These are phyloP conservation scores for Dendrobium catenatum DNA, from an alignment of 106 monocot species.

Conservation along the genomic window DNA sequence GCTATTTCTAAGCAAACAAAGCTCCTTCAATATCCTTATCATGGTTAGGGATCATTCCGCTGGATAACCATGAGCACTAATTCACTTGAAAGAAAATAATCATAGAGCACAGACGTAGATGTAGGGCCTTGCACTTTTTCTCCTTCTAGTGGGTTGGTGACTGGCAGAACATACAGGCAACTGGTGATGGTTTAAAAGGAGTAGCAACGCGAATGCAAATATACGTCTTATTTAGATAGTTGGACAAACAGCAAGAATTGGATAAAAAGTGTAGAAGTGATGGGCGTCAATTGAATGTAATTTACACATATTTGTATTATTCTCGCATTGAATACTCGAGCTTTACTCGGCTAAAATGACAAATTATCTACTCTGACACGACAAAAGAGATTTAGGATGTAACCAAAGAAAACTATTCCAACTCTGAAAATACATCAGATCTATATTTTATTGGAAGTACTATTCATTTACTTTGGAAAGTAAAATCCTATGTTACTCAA, in stretches of 20 bases:
- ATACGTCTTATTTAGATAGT: background rate
- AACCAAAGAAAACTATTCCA: too few relatives aligned
- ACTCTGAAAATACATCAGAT: too few relatives aligned
- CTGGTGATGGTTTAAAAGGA: background rate
- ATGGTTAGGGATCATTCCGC: background rate
- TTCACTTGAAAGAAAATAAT: background rate
- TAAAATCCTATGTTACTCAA: too few relatives aligned
- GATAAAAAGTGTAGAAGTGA: too few relatives aligned
- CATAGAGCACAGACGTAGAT: background rate
- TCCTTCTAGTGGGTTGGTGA: background rate
- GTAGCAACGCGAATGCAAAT: background rate
- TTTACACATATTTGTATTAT: background rate
- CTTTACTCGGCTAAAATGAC: background rate
- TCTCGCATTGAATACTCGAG: background rate
- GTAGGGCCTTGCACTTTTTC: background rate
- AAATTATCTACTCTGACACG: too few relatives aligned
- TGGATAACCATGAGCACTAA: background rate
- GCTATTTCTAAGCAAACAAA: background rate
- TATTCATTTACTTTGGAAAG: too few relatives aligned
- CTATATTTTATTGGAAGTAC: too few relatives aligned
- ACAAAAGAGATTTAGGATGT: too few relatives aligned
- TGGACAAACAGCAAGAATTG: background rate
- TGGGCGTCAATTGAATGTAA: background rate
- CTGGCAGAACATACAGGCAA: background rate
- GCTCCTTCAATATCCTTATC: background rate